A percentile compares a stretch with the other conserved stretches of the same genome.
Conservation (phyloP, 352 stramenopile genomes). For the Pythium insidiosum region DNA sequence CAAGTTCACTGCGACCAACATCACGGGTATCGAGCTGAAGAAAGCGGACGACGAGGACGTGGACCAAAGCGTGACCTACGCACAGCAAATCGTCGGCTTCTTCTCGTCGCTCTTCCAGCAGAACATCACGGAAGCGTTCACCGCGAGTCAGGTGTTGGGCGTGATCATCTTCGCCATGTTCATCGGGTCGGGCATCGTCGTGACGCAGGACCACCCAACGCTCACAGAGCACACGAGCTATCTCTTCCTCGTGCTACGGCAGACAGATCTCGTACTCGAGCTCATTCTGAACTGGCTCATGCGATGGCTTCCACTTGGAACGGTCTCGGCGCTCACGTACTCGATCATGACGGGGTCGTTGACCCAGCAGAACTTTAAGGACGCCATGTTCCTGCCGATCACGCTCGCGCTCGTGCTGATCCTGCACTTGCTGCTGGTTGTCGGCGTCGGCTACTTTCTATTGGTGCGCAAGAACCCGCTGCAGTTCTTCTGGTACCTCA, state of each 20-base stretch:
- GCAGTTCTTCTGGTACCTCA: constrained; percentile 43
- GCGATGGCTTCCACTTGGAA: constrained; percentile 35
- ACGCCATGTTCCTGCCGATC: constrained; percentile 30
- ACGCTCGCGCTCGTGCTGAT: constrained; percentile 34
- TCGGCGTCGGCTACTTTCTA: constrained; percentile 40
- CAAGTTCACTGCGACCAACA: constrained; percentile 27
- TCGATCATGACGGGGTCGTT: constrained; percentile 40
- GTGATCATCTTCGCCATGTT: constrained; percentile 52
- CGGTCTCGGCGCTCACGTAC: constrained; percentile 40
- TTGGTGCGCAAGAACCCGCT: constrained; percentile 58
- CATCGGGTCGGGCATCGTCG: constrained; percentile 34
- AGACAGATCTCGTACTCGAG: constrained; percentile 50
- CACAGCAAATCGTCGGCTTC: constrained; percentile 41
- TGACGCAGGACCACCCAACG: constrained; percentile 30
- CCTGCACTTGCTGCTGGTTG: constrained; percentile 32
- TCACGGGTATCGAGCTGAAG: constrained; percentile 36
- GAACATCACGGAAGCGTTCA: constrained; percentile 51
- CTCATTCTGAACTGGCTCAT: constrained; percentile 68
- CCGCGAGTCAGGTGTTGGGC: constrained; percentile 30
- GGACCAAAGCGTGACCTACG: constrained; percentile 26
- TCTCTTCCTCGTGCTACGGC: constrained; percentile 42
- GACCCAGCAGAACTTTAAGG: constrained; percentile 19
- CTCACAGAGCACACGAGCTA: constrained; percentile 32
- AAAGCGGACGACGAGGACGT: constrained; percentile 18
- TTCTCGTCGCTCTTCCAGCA: constrained; percentile 41